Percentiles rank a stretch among this genome's conserved stretches.
Evolutionary conservation across 2,329 filamentous ascomycete species (phyloP).

Genomic region (Penicillium sp.): DNA sequence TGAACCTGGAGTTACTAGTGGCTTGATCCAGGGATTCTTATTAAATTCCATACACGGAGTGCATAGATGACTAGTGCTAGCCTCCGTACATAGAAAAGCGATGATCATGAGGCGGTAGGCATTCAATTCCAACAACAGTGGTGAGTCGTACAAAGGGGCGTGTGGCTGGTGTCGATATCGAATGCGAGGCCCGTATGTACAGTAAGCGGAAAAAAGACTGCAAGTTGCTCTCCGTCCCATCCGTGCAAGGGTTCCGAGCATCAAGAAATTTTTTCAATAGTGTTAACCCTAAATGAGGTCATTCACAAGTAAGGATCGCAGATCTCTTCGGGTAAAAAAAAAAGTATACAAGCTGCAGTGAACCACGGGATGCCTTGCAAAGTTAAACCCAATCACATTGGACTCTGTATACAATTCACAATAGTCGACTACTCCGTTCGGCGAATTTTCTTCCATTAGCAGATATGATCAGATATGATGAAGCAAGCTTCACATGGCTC

Average conservation of each 20-base stretch:
- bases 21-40: not conserved
- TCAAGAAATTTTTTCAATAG: not conserved
- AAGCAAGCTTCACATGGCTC: constrained; percentile 17
- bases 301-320: constrained; percentile 16
- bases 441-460: constrained; percentile 1
- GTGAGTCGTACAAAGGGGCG: not conserved
- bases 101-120: not conserved
- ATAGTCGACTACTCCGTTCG: not conserved
- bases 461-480: not conserved
- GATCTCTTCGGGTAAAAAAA: not conserved
- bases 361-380: not conserved
- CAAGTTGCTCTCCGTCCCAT: not conserved
- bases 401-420: not conserved
- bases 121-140: not conserved
- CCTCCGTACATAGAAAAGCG: not conserved
- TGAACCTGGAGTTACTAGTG: not conserved
- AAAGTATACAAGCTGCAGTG: not conserved
- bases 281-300: constrained; percentile 7
- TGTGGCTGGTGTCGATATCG: not conserved
- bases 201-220: not conserved
- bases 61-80: not conserved
- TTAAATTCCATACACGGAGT: not conserved
- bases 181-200: not conserved
- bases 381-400: not conserved
- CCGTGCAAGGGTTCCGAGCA: constrained; percentile 11